A percentile compares a stretch with the other conserved stretches of the same genome.
phyloP scores from a whole-genome alignment of 768 basidiomycete species.

The Guyanaporus albipodus region DNA sequence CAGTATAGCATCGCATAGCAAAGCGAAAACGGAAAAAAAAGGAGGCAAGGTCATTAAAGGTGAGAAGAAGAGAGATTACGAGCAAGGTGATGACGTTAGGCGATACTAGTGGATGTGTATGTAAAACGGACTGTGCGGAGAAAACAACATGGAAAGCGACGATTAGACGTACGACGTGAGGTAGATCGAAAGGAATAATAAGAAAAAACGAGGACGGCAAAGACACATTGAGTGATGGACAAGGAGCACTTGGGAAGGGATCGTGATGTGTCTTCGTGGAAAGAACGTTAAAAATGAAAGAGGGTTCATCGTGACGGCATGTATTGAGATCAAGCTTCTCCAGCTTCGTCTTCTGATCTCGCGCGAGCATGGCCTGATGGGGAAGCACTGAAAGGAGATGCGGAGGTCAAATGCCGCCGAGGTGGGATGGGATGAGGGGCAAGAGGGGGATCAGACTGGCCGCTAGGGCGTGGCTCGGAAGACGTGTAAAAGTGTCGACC shows the following conservation, averaged over 20 bases:
- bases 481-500: constrained; percentile 11
- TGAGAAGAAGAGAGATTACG: neutral
- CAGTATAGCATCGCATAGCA: neutral
- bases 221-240: neutral
- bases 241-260: neutral
- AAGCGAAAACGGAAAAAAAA: neutral
- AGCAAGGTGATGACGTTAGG: neutral
- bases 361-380: constrained; percentile 9
- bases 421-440: constrained; percentile 16
- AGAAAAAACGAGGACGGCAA: neutral
- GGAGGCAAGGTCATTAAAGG: neutral
- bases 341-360: constrained; percentile 19
- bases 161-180: constrained; percentile 25
- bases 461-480: constrained; percentile 10
- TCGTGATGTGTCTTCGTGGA: constrained; percentile 26
- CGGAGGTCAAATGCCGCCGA: constrained; percentile 14
- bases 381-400: constrained; percentile 13
- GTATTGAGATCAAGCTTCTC: constrained; percentile 19
- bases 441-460: constrained; percentile 14
- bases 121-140: constrained; percentile 1
- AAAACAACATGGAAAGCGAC: constrained; percentile 23
- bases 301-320: constrained; percentile 20
- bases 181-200: no score
- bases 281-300: constrained; percentile 15
- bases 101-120: neutral